Evolutionary conservation across 495 filamentous ascomycete genomes (phyloP), one percentile per base, ranked within the genome.

Genomic region (Amphirosellinia nigrospora): DNA sequence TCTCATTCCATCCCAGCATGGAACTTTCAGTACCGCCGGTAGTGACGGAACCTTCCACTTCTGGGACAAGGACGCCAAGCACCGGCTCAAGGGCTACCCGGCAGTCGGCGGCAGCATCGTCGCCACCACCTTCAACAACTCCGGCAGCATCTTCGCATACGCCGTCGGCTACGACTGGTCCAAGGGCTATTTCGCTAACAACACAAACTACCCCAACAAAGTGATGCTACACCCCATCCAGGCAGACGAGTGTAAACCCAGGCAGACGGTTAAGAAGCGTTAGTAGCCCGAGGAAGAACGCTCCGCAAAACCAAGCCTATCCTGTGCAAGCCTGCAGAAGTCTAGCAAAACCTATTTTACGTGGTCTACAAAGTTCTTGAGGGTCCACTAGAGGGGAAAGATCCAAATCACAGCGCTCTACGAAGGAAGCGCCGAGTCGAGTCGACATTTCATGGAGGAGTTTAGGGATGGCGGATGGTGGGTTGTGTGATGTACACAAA

Each of bases 161-260:
- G 91, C 94, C 7, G 87, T 96, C 36, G 94, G 92, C 74, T 98
- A 98, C 74, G 94, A 98, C 82, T 98, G 94, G 94, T 92, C 91
- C 77, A 96, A 96, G 80, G 94, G 94, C 13, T 95, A 93, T 79
- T 83, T 86, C 9, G 85, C 78, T 36, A 95, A 96, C 78, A 93
- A 78, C 36, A 89, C 86, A 26, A 84, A 89, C 71, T 86, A 87
- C 46, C 85, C 89, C 7, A 94, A 90, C 79, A 96, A 96, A 80
- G 88, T 98, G 64, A 94, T 96, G 89, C 82, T 98, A 72, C 94
- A 96, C 81, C 88, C 89, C 0, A 87, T 97, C 15, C 82, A 82
- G 23, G 87, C 84, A 28, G 93, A 96, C 69, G 93, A 96, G 79
- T 92, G 92, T 72, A 96, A 95, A 80, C 93, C 93, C 9, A 81